Base-by-base conservation (phyloP, 768 basidiomycete genomes). In the Phylloporus arenicola region DNA sequence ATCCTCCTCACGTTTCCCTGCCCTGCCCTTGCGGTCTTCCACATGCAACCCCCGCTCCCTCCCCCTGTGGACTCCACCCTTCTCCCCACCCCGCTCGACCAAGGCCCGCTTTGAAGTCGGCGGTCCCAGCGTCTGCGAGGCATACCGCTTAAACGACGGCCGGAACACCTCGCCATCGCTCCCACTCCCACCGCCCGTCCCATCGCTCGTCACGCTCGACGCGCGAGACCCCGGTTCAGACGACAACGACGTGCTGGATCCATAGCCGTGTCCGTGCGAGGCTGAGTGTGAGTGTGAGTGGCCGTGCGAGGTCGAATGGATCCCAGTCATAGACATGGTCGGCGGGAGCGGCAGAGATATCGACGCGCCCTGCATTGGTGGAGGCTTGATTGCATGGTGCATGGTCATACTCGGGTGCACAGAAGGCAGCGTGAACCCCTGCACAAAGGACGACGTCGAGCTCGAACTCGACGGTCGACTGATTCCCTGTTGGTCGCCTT, bases 91-190 rank as follows among this genome's bases (percentile, higher is more conserved):
- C 11, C 68, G 64, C 46, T 70, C 62, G 11, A 81, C 64, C 60
- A 74, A 58, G 46, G 72, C 72, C 45, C 81, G 69, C 64, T 89
- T 88, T 43, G 76, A 55, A 53, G 73, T 73, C 31, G 69, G 69
- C 2, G 84, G 83, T 1, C 75, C 86, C n/a, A 89, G 67, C 10
- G 84, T 84, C 68, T 86, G 84, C 42, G 83, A 85, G 2, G 87
- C 80, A 33, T 86, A 63, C 40, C 87, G 72, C 72, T 90, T 90
- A 61, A 86, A 88, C 25, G 81, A 75, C 11, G 87, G 87, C 2
- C 87, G 63, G 33, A 60, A 46, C n/a, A 59, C 45, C 34, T 69
- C 66, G 4, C 64, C 53, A 6, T 68, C 66, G 1, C 68, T 70
- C 43, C 63, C 64, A 16, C 68, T 65, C 30, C 60, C 63, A 7